A percentile compares a stretch with the other conserved stretches of the same genome.
Conservation (phyloP, 768 basidiomycete species). For the Porpolomopsis calyptriformis region DNA sequence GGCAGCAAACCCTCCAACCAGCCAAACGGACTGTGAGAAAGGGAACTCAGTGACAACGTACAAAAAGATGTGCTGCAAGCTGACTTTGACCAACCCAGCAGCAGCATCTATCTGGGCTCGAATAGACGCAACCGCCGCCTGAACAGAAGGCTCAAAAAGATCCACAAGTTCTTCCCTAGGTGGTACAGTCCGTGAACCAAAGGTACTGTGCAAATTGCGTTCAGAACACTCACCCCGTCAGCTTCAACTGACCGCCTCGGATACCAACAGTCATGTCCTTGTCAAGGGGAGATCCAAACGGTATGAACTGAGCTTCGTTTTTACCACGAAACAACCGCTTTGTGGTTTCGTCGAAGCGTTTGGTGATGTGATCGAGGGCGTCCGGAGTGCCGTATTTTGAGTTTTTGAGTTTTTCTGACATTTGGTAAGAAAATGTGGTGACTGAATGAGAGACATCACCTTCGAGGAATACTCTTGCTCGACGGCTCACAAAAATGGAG, state of each 20-base stretch:
- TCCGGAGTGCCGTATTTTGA: slow-evolving; percentile 67
- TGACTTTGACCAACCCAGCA: slow-evolving; percentile 53
- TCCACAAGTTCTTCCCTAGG: slow-evolving; percentile 45
- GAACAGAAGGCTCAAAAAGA: slow-evolving; percentile 67
- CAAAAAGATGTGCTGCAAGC: neutral
- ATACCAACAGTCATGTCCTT: slow-evolving; percentile 64
- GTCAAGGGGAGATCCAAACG: slow-evolving; percentile 69
- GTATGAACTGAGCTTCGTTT: slow-evolving; percentile 59
- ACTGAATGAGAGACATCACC: slow-evolving; percentile 26
- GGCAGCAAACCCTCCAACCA: slow-evolving; percentile 77
- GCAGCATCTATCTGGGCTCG: slow-evolving; percentile 62
- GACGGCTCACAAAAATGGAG: slow-evolving; percentile 70
- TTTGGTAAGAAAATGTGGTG: slow-evolving; percentile 2
- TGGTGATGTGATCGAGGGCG: slow-evolving; percentile 68
- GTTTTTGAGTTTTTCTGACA: slow-evolving; percentile 55
- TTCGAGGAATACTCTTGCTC: slow-evolving; percentile 63
- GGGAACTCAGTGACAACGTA: neutral
- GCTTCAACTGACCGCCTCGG: slow-evolving; percentile 57
- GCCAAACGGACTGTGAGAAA: slow-evolving; percentile 55
- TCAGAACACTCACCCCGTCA: slow-evolving; percentile 47
- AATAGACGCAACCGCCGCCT: slow-evolving; percentile 59
- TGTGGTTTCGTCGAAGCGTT: slow-evolving; percentile 73
- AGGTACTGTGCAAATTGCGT: neutral
- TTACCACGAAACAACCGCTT: slow-evolving; percentile 67
- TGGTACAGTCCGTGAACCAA: neutral